phyloP scores from a whole-genome alignment of 2,329 filamentous ascomycete genomes.

The Colletotrichum sp. region DNA sequence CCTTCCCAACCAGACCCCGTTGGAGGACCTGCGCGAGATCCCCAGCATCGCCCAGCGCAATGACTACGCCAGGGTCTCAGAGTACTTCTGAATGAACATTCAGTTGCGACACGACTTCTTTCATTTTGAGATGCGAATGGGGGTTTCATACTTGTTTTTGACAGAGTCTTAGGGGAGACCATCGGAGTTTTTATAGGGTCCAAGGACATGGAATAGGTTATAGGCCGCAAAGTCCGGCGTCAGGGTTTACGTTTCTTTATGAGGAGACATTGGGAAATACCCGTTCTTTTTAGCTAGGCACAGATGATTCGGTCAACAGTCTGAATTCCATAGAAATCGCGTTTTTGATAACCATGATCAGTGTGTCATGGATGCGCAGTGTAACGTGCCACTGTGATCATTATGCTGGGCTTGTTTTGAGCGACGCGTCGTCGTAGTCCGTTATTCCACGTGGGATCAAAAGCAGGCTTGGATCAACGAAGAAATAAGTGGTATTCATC shows the following conservation, averaged over 20 bases:
- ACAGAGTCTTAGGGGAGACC: background rate
- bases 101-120: background rate
- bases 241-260: background rate
- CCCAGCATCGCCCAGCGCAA: background rate
- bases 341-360: background rate
- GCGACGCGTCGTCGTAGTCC: too few relatives aligned
- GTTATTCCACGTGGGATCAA: too few relatives aligned
- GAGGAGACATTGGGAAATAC: background rate
- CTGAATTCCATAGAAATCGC: background rate
- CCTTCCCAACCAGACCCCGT: slow-evolving; percentile 7
- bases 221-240: background rate
- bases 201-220: background rate
- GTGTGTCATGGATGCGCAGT: too few relatives aligned
- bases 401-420: too few relatives aligned
- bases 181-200: background rate
- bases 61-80: background rate
- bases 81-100: background rate
- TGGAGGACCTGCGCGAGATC: background rate
- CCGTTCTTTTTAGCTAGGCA: background rate
- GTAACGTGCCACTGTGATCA: too few relatives aligned
- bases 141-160: background rate
- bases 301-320: background rate
- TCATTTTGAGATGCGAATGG: background rate
- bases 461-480: too few relatives aligned
- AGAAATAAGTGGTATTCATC: background rate